Conservation (phyloP, 2,329 filamentous ascomycete genomes). For the Sarocladium strictum region DNA sequence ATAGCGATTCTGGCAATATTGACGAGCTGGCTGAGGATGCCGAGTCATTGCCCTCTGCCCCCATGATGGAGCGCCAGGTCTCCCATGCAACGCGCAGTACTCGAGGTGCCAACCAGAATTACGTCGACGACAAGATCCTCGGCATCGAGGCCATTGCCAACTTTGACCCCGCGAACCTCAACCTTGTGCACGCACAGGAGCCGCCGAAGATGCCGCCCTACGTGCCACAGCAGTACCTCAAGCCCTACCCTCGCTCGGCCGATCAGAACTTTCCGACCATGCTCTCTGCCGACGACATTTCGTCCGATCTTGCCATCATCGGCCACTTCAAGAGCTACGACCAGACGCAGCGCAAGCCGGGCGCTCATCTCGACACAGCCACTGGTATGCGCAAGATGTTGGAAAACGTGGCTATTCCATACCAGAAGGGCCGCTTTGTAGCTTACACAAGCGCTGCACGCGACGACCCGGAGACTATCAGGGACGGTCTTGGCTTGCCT, state of each 20-base stretch:
- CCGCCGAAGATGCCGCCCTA: slow-evolving; percentile 52
- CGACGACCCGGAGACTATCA: slow-evolving; percentile 43
- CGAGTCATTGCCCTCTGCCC: slow-evolving; percentile 42
- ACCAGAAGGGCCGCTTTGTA: slow-evolving; percentile 40
- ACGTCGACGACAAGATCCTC: slow-evolving; percentile 50
- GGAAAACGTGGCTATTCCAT: slow-evolving; percentile 46
- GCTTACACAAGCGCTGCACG: slow-evolving; percentile 40
- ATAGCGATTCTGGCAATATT: slow-evolving; percentile 47
- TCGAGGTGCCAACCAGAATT: slow-evolving; percentile 48
- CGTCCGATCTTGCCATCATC: slow-evolving; percentile 52
- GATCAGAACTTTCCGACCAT: slow-evolving; percentile 51
- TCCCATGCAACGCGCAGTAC: slow-evolving; percentile 61
- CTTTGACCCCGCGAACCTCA: slow-evolving; percentile 53
- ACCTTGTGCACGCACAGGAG: slow-evolving; percentile 48
- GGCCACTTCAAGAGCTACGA: slow-evolving; percentile 52
- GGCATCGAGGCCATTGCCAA: slow-evolving; percentile 56
- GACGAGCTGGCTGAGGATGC: slow-evolving; percentile 44
- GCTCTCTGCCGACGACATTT: slow-evolving; percentile 45
- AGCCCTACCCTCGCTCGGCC: slow-evolving; percentile 46
- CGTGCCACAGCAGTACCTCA: slow-evolving; percentile 52
- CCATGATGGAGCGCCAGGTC: slow-evolving; percentile 56
- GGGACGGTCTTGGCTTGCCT: slow-evolving; percentile 44
- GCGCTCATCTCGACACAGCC: slow-evolving; percentile 49
- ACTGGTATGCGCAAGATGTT: slow-evolving; percentile 49
- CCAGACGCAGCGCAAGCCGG: slow-evolving; percentile 40